These are phyloP conservation scores for Lodderomyces jiufengensis DNA, from an alignment of 1,139 yeast species.

Conservation along the genomic window DNA sequence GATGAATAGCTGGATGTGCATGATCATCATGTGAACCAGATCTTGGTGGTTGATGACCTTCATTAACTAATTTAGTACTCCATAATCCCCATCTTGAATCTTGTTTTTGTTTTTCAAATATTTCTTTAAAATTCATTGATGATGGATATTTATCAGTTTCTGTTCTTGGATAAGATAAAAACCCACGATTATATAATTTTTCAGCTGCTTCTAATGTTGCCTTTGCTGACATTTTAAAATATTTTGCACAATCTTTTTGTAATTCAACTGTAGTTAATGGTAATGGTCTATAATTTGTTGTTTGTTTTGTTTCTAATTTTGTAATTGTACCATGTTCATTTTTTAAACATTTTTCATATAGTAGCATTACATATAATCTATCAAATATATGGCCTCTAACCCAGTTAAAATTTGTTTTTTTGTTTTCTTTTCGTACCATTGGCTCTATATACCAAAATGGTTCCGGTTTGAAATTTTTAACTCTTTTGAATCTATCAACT, in stretches of 20 bases:
- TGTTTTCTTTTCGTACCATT: constrained; percentile 41
- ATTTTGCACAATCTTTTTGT: constrained; percentile 79
- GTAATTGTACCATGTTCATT: constrained; percentile 47
- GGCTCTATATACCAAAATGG: constrained; percentile 74
- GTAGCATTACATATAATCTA: constrained; percentile 53
- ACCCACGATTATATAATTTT: constrained; percentile 78
- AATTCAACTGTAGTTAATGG: constrained; percentile 96
- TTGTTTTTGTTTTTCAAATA: constrained; percentile 58
- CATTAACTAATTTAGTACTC: constrained; percentile 31
- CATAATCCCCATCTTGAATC: constrained; percentile 49
- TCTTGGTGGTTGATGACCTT: constrained; percentile 58
- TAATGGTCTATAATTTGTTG: constrained; percentile 74
- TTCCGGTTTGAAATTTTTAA: constrained; percentile 68
- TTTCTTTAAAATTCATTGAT: constrained; percentile 61
- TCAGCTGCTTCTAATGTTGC: constrained; percentile 83
- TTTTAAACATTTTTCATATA: constrained; percentile 65
- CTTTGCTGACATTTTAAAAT: constrained; percentile 77
- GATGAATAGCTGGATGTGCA: constrained; percentile 99
- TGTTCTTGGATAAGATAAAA: constrained; percentile 92
- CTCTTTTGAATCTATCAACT: constrained; percentile 86
- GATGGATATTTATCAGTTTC: constrained; percentile 88
- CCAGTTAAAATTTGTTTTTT: constrained; percentile 56
- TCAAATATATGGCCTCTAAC: constrained; percentile 69
- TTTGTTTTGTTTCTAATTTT: constrained; percentile 56
- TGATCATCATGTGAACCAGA: constrained; percentile 83